Evolutionary conservation across 2,329 filamentous ascomycete species (phyloP), one percentile per base, ranked within the genome.

Genomic region (Trichophaea hybrida): DNA sequence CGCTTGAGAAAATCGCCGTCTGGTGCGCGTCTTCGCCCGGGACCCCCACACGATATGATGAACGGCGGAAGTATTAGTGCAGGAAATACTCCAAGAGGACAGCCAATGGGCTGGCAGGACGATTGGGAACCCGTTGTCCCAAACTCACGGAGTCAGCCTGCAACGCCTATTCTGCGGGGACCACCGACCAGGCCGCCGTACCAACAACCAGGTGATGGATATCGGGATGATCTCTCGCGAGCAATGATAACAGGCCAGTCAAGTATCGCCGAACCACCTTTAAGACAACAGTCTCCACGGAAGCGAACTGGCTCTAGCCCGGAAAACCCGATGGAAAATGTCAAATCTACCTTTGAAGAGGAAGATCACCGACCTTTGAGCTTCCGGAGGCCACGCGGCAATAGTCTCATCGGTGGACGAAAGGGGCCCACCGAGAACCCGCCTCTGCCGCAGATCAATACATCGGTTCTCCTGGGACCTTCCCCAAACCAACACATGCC

Each of bases 51-150:
- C 24, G 63, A 64, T 31, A 58, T 63, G 53, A 55, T 63, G 54
- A 59, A 59, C 6, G 34, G 52, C n/a, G 17, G 17, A 10, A 24
- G 24, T 24, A 46, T 46, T 17, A n/a, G 13, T 31, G 53, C n/a
- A 33, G 48, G n/a, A 31, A 59, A 56, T 32, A 55, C 62, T 1
- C 51, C 55, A n/a, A 57, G 63, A 38, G 63, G 63, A 12, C 61
- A 61, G 40, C 61, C 63, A n/a, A 62, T 64, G 63, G 63, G 63
- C 15, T 65, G 63, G 63, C 63, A 57, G 34, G 63, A 65, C 10
- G 57, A 59, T 5, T 56, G 33, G 34, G 60, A 58, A 50, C 13
- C 13, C 15, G n/a, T 35, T 12, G 34, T 37, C 4, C 24, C 34
- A 13, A 12, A 33, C 7, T 7, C 15, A 24, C 53, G 53, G 4